Percentiles rank a stretch among this genome's conserved stretches.
phyloP scores from a whole-genome alignment of 2,329 filamentous ascomycete genomes.

The Fusarium abutilonis region DNA sequence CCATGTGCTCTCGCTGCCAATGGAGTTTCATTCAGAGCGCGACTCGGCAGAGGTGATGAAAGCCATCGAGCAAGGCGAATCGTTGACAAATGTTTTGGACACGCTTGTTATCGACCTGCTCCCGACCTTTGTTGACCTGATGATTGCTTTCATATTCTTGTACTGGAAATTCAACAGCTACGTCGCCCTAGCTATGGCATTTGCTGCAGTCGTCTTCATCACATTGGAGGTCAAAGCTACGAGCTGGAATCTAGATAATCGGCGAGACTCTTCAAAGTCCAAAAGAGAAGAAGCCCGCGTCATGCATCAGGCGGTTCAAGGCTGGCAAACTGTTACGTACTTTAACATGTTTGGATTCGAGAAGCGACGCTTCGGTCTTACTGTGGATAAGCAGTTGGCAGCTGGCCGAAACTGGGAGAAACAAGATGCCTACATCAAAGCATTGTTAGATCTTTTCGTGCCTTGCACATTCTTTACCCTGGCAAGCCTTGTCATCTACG shows the following conservation, averaged over 20 bases:
- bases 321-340: conserved; percentile 67
- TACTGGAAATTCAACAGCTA: conserved; percentile 71
- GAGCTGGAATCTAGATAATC: conserved; percentile 51
- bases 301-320: conserved; percentile 66
- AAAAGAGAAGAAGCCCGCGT: conserved; percentile 61
- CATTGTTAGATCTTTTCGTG: conserved; percentile 54
- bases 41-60: conserved; percentile 72
- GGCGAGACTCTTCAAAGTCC: conserved; percentile 52
- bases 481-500: conserved; percentile 33
- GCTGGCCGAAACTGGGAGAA: conserved; percentile 36
- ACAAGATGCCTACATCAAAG: conserved; percentile 39
- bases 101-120: conserved; percentile 67
- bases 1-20: conserved; percentile 74
- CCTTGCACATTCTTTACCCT: conserved; percentile 54
- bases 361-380: conserved; percentile 41
- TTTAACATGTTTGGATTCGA: conserved; percentile 52
- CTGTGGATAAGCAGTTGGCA: conserved; percentile 41
- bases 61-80: conserved; percentile 70
- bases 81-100: conserved; percentile 68
- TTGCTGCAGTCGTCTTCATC: conserved; percentile 34
- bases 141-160: conserved; percentile 68
- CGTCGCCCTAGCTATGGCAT: conserved; percentile 56
- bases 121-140: conserved; percentile 70
- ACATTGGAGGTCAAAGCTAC: conserved; percentile 48
- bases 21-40: conserved; percentile 75